Conservation (phyloP, 805 yeast species). For the Sugiyamaella boreocaroliniensis region DNA sequence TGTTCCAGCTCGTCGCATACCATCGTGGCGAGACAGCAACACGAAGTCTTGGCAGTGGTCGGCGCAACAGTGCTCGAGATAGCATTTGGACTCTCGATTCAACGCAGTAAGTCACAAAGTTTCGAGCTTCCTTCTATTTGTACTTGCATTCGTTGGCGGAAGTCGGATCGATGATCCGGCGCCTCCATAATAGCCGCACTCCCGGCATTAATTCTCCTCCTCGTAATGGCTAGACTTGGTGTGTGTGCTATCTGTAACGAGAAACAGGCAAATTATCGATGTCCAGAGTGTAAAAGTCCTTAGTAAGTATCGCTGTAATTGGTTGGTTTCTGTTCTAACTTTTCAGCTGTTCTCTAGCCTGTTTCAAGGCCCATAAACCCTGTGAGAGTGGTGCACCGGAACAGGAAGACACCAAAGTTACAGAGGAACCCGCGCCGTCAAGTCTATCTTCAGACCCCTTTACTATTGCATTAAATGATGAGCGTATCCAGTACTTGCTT, state of each 20-base stretch:
- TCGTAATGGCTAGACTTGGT: conserved; percentile 10
- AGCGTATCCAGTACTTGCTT: conserved; percentile 40
- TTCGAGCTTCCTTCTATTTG: too few species aligned
- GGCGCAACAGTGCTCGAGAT: too few species aligned
- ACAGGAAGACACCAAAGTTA: not conserved
- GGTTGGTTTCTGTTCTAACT: not conserved
- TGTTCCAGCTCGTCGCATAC: not conserved
- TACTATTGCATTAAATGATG: conserved; percentile 35
- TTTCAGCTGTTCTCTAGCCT: conserved; percentile 47
- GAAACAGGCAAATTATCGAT: conserved; percentile 44
- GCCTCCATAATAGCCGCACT: not conserved
- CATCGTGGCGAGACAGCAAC: not conserved
- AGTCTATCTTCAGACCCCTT: conserved; percentile 15
- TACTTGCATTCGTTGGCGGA: not conserved
- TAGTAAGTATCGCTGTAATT: conserved; percentile 11
- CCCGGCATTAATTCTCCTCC: not conserved
- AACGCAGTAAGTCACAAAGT: too few species aligned
- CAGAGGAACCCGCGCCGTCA: not conserved
- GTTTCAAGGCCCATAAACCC: conserved; percentile 46
- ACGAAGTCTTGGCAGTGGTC: too few species aligned
- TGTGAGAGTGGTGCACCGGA: conserved; percentile 18
- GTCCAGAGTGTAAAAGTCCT: conserved; percentile 43
- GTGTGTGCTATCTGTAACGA: conserved; percentile 36
- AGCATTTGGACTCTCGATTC: too few species aligned
- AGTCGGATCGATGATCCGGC: not conserved